A percentile compares a stretch with the other conserved stretches of the same genome.
Conservation (phyloP, 805 yeast genomes). For the Candida fluviatilis region DNA sequence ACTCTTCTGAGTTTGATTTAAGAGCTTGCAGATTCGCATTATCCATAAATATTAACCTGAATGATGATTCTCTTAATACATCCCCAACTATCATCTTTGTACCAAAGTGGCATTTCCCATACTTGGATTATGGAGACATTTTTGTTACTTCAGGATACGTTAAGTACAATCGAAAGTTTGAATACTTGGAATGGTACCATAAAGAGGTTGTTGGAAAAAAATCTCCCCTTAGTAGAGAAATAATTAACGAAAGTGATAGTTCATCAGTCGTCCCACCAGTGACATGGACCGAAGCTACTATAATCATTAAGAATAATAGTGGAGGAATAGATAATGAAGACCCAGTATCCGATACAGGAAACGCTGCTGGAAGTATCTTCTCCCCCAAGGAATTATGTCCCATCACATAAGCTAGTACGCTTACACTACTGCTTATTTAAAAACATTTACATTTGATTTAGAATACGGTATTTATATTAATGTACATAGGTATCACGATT, state of each 20-base stretch:
- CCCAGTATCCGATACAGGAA: too few relatives aligned
- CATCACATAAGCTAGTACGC: constrained; percentile 9
- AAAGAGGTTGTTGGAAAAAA: background rate
- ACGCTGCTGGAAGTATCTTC: background rate
- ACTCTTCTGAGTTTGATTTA: constrained; percentile 56
- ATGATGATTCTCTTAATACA: constrained; percentile 5
- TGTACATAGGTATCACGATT: background rate
- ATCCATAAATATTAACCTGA: constrained; percentile 30
- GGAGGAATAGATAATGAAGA: constrained; percentile 19
- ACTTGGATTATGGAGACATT: constrained; percentile 44
- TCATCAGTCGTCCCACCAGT: background rate
- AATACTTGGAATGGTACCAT: constrained; percentile 72
- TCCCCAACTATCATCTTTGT: constrained; percentile 59
- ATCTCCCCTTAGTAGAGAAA: background rate
- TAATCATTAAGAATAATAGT: constrained; percentile 33
- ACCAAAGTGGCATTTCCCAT: constrained; percentile 69
- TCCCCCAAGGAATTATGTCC: constrained; percentile 12
- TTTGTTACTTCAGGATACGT: constrained; percentile 54
- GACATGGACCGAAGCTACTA: constrained; percentile 22
- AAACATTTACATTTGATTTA: too few relatives aligned
- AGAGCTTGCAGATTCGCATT: constrained; percentile 43
- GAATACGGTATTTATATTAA: background rate
- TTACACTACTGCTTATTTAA: too few relatives aligned
- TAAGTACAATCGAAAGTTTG: constrained; percentile 46
- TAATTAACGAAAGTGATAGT: constrained; percentile 2